phyloP scores from a whole-genome alignment of 2,329 filamentous ascomycete species.

The Lachnellula hyalina region DNA sequence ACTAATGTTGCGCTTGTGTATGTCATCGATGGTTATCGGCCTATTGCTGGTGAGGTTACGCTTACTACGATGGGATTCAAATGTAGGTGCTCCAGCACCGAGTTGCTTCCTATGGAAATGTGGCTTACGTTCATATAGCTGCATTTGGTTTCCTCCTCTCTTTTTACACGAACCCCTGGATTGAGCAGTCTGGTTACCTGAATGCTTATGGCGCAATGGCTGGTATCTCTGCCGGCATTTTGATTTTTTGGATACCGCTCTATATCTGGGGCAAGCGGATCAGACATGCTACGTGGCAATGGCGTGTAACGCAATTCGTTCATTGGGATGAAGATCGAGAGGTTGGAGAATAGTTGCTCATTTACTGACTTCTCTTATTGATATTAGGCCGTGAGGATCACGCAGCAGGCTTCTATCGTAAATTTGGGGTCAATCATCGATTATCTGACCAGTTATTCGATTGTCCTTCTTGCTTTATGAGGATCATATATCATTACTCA shows the following conservation, averaged over 20 bases:
- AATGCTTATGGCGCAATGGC: constrained; percentile 53
- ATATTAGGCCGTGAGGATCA: too few species aligned
- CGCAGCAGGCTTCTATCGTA: too few species aligned
- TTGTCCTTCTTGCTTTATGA: too few species aligned
- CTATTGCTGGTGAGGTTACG: constrained; percentile 50
- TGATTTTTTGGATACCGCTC: constrained; percentile 45
- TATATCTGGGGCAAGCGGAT: constrained; percentile 48
- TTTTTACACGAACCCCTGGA: constrained; percentile 58
- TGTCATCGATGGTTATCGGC: constrained; percentile 52
- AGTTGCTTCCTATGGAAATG: background rate
- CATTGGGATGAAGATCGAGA: constrained; percentile 50
- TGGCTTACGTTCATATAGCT: constrained; percentile 24
- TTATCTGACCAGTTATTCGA: too few species aligned
- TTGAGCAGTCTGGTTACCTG: constrained; percentile 43
- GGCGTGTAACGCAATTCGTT: constrained; percentile 41
- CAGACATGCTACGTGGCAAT: constrained; percentile 43
- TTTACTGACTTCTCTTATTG: background rate
- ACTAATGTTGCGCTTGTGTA: constrained; percentile 54
- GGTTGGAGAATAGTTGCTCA: constrained; percentile 42
- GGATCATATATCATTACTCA: too few species aligned
- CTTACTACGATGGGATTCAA: constrained; percentile 51
- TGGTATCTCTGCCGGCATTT: constrained; percentile 43
- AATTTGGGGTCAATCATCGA: background rate
- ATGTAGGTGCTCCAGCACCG: constrained; percentile 33
- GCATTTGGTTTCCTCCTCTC: constrained; percentile 53